Percentiles rank a stretch among this genome's conserved stretches.
Evolutionary conservation across 768 basidiomycete genomes (phyloP).

Genomic region (Chalciporus chontae): DNA sequence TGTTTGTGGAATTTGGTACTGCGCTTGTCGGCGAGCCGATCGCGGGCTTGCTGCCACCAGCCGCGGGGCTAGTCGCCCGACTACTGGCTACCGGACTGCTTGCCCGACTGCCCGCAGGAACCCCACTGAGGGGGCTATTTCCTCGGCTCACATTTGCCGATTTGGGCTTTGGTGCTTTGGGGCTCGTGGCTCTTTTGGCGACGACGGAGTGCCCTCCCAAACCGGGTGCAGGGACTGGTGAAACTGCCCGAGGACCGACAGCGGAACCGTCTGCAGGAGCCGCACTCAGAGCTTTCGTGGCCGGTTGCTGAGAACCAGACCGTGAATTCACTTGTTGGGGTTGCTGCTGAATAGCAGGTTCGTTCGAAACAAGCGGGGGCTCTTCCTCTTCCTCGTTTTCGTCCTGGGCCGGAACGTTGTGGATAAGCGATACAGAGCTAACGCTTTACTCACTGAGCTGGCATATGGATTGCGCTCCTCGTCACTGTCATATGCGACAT

Average conservation of each 20-base stretch:
- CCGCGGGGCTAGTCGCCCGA: constrained; percentile 33
- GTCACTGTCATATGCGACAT: constrained; percentile 76
- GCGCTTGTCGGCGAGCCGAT: constrained; percentile 34
- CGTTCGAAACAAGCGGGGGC: constrained; percentile 37
- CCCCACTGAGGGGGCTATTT: constrained; percentile 50
- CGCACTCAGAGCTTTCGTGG: constrained; percentile 31
- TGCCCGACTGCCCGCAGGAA: constrained; percentile 46
- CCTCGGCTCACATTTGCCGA: constrained; percentile 46
- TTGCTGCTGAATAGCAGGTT: constrained; percentile 40
- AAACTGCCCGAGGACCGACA: constrained; percentile 53
- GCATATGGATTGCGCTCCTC: constrained; percentile 81
- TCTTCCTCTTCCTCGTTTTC: constrained; percentile 79
- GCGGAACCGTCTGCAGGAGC: constrained; percentile 25
- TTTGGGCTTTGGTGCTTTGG: constrained; percentile 63
- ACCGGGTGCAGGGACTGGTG: constrained; percentile 45
- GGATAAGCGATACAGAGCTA: neutral
- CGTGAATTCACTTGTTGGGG: constrained; percentile 46
- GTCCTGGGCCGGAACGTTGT: constrained; percentile 36
- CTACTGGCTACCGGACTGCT: constrained; percentile 45
- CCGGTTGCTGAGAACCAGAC: constrained; percentile 36
- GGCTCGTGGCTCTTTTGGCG: constrained; percentile 83
- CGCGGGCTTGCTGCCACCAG: constrained; percentile 17
- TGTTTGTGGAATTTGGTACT: constrained; percentile 41
- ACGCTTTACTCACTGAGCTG: constrained; percentile 53
- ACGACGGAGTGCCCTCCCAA: constrained; percentile 76